A percentile compares a stretch with the other conserved stretches of the same genome.
Evolutionary conservation across 1,284 basidiomycete species (phyloP).

Genomic region (Laetiporus sulphureus): DNA sequence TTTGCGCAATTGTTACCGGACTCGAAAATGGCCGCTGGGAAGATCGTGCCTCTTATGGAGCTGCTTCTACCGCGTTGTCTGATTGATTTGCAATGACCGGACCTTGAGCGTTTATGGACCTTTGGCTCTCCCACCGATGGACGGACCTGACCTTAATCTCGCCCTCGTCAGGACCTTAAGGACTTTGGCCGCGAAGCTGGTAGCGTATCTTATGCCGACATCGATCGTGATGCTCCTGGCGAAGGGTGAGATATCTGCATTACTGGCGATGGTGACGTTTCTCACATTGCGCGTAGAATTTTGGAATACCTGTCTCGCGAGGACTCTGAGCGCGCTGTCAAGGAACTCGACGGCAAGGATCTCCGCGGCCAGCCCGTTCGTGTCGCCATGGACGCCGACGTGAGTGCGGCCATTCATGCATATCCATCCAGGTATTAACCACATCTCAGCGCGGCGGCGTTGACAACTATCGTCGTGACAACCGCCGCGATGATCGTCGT

Average conservation of each 20-base stretch:
- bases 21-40: no score
- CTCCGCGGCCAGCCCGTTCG: conserved; percentile 76
- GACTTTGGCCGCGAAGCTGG: conserved; percentile 92
- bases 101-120: no score
- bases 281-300: conserved; percentile 60
- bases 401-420: conserved; percentile 28
- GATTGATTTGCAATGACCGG: no score
- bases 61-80: no score
- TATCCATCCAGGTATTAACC: background rate
- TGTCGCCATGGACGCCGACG: conserved; percentile 63
- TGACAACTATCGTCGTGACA: conserved; percentile 58
- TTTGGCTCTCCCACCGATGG: no score
- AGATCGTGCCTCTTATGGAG: no score
- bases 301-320: conserved; percentile 85
- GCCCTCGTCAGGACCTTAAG: conserved; percentile 76
- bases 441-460: conserved; percentile 49
- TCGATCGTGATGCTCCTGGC: conserved; percentile 78
- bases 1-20: no score
- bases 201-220: conserved; percentile 88
- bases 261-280: background rate
- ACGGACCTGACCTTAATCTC: conserved; percentile 3
- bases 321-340: conserved; percentile 89
- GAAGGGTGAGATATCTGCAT: conserved; percentile 62
- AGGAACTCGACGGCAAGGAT: conserved; percentile 76
- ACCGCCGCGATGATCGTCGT: conserved; percentile 21